Evolutionary conservation across 371 early-diverging fungal genomes (phyloP).

Genomic region (Fennellomyces sp.): DNA sequence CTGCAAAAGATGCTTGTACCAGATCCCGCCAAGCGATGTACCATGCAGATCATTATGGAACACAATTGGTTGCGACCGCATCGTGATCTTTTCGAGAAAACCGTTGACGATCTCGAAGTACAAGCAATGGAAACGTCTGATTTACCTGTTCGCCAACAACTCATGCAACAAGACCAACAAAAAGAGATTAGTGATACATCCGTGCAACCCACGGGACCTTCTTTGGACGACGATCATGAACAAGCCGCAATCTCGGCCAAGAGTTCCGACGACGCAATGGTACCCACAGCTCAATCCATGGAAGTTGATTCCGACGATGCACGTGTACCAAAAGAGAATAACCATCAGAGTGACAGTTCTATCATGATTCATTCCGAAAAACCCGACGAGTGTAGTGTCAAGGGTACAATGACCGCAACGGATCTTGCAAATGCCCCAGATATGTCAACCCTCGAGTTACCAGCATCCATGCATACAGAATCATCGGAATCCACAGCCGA

Average conservation of each 20-base stretch:
- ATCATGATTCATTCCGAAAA: background rate
- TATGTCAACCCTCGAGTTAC: conserved; percentile 16
- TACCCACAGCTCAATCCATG: conserved; percentile 13
- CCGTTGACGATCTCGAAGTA: conserved; percentile 20
- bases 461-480: conserved; percentile 16
- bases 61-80: conserved; percentile 72
- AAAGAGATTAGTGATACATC: background rate
- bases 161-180: conserved; percentile 39
- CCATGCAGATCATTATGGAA: conserved; percentile 84
- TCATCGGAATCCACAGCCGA: conserved; percentile 14
- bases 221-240: background rate
- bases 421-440: conserved; percentile 10
- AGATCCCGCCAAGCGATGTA: conserved; percentile 85
- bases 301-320: conserved; percentile 12
- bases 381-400: conserved; percentile 12
- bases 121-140: conserved; percentile 22
- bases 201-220: conserved; percentile 7
- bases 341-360: background rate
- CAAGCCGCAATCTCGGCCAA: background rate
- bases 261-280: conserved; percentile 5
- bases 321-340: conserved; percentile 1
- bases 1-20: conserved; percentile 91
- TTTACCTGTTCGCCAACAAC: conserved; percentile 9
- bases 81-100: conserved; percentile 30
- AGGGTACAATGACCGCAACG: conserved; percentile 20